Percentiles rank a stretch among this genome's conserved stretches.
These are phyloP conservation scores for Aspergillus sclerotiicarbonarius DNA, from an alignment of 495 filamentous ascomycete species.

Conservation along the genomic window DNA sequence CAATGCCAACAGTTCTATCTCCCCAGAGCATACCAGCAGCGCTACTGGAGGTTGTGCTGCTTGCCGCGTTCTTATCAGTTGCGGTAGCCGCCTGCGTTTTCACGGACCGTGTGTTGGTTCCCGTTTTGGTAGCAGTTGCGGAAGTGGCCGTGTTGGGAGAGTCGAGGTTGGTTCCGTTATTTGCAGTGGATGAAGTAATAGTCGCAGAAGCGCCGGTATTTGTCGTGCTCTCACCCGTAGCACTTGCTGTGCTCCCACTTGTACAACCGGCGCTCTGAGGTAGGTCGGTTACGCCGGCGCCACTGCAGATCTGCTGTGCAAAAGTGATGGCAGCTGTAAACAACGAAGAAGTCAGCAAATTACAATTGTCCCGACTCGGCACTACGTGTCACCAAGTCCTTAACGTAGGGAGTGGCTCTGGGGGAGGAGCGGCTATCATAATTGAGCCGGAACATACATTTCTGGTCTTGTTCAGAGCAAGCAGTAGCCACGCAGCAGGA, in stretches of 20 bases:
- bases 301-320: conserved; percentile 48
- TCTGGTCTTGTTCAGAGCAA: conserved; percentile 57
- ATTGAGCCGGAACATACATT: conserved; percentile 39
- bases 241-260: conserved; percentile 21
- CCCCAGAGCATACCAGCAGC: conserved; percentile 50
- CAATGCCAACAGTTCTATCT: conserved; percentile 27
- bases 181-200: not conserved
- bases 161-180: not conserved
- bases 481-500: conserved; percentile 61
- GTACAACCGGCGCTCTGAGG: conserved; percentile 37
- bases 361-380: not conserved
- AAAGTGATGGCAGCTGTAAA: conserved; percentile 48
- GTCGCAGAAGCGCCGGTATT: conserved; percentile 13
- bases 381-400: not conserved
- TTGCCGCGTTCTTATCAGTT: conserved; percentile 14
- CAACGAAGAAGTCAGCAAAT: not conserved
- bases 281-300: conserved; percentile 39
- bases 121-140: conserved; percentile 12
- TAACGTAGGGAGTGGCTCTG: not conserved
- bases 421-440: not conserved
- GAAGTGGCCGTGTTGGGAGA: not conserved
- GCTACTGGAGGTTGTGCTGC: conserved; percentile 23
- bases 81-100: conserved; percentile 10
- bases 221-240: conserved; percentile 17
- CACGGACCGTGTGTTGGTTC: not conserved